A percentile compares a stretch with the other conserved stretches of the same genome.
Evolutionary conservation across 202 grass and related monocot genomes (phyloP).

Genomic region (Eragrostis tef): DNA sequence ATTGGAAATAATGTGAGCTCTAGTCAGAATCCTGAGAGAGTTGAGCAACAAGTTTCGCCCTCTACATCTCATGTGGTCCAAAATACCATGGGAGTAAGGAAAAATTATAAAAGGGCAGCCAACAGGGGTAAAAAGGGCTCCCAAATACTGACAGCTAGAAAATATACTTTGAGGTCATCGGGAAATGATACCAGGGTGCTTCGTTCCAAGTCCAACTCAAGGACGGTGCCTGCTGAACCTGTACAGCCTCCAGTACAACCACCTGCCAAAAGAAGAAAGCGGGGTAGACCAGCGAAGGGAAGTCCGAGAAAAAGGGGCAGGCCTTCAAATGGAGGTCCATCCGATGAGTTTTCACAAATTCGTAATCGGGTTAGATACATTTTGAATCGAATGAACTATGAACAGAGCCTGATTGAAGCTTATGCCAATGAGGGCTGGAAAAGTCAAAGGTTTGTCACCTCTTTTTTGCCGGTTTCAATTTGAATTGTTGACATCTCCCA

Average conservation of each 20-base stretch:
- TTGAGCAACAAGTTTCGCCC: slow-evolving; percentile 34
- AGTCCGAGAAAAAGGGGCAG: slow-evolving; percentile 42
- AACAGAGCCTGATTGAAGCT: slow-evolving; percentile 88
- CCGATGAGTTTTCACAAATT: slow-evolving; percentile 55
- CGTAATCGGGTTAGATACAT: slow-evolving; percentile 69
- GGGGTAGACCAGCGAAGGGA: slow-evolving; percentile 42
- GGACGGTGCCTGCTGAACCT: slow-evolving; percentile 45
- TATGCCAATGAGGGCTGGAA: slow-evolving; percentile 90
- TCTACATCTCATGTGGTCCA: slow-evolving; percentile 46
- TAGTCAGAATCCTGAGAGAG: slow-evolving; percentile 43
- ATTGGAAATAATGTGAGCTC: slow-evolving; percentile 33
- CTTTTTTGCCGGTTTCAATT: slow-evolving; percentile 31
- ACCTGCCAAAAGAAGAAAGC: slow-evolving; percentile 48
- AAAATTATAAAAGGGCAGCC: slow-evolving; percentile 57
- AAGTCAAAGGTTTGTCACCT: slow-evolving; percentile 71
- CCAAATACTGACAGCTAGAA: slow-evolving; percentile 47
- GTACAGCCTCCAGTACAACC: slow-evolving; percentile 40
- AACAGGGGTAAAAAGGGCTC: slow-evolving; percentile 57
- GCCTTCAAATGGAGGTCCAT: slow-evolving; percentile 35
- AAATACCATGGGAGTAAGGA: slow-evolving; percentile 42
- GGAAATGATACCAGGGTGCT: slow-evolving; percentile 55
- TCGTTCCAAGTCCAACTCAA: slow-evolving; percentile 49
- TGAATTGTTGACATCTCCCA: slow-evolving; percentile 22
- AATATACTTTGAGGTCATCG: slow-evolving; percentile 61
- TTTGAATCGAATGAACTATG: slow-evolving; percentile 84